Base-by-base conservation (phyloP, 768 basidiomycete species). In the Lentinula raphanica region DNA sequence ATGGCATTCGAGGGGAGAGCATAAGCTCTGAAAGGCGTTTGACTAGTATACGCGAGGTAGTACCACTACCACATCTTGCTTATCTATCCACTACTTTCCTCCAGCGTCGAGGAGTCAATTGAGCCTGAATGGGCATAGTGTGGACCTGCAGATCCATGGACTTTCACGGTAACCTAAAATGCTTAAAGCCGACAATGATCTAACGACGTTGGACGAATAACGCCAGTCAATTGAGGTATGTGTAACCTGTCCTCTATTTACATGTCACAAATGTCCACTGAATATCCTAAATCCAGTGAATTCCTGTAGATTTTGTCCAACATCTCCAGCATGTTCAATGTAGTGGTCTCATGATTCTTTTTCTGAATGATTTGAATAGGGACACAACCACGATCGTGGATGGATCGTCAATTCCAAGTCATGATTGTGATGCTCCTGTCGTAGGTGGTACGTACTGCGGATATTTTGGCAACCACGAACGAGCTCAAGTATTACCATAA, bases 1-100 rank as follows among this genome's bases (percentile, higher is more conserved):
- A 39, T 53, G 51, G 51, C 25, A 53, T 39, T 53, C 51, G 13
- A 53, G 39, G 36, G 51, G 51, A 7, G 51, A 53, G 12, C 51
- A 53, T 21, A 53, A 39, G 17, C 25, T 53, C 23, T 53, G 31
- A 51, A 21, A 17, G 13, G 32, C 19, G n/a, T 19, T n/a, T 12
- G 19, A 32, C 21, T 17, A n/a, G n/a, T n/a, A n/a, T n/a, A n/a
- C 36, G 31, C 19, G 13, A 23, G 49, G 31, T 51, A 31, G 15
- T 27, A n/a, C 15, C 8, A 21, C 40, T 42, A 5, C 15, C n/a
- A n/a, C n/a, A n/a, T n/a, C n/a, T n/a, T n/a, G n/a, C n/a, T n/a
- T n/a, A n/a, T n/a, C n/a, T n/a, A n/a, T n/a, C n/a, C n/a, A n/a
- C n/a, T n/a, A n/a, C n/a, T n/a, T n/a, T n/a, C n/a, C n/a, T n/a